Evolutionary conservation across 2,329 filamentous ascomycete species (phyloP).

Genomic region (Daldinia sp.): DNA sequence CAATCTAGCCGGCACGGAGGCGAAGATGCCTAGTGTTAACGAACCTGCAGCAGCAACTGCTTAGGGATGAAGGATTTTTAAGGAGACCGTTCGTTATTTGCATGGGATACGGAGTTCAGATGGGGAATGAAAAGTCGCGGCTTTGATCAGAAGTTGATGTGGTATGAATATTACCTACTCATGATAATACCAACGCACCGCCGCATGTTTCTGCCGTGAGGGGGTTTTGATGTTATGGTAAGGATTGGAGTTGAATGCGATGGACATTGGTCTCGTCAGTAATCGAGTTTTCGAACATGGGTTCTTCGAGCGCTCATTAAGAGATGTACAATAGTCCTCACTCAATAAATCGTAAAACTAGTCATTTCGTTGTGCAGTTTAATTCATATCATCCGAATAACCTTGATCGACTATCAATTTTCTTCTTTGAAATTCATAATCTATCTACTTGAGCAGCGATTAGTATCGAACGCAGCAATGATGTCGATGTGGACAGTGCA

Average conservation of each 20-base stretch:
- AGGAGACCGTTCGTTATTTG: constrained; percentile 4
- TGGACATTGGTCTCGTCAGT: constrained; percentile 25
- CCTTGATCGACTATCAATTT: too few relatives aligned
- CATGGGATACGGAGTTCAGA: constrained; percentile 32
- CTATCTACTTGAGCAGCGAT: neutral
- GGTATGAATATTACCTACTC: constrained; percentile 1
- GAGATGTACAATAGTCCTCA: constrained; percentile 27
- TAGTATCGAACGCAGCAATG: neutral
- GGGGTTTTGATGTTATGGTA: constrained; percentile 7
- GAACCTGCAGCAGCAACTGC: constrained; percentile 49
- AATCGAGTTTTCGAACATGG: constrained; percentile 14
- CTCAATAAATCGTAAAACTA: constrained; percentile 30
- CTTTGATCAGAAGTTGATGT: constrained; percentile 6
- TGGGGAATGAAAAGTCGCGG: constrained; percentile 23
- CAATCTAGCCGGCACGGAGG: constrained; percentile 80
- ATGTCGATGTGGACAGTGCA: neutral
- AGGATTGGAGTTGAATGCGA: constrained; percentile 21
- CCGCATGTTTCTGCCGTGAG: constrained; percentile 4
- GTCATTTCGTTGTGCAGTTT: neutral
- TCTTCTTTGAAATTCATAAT: neutral
- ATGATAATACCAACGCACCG: neutral
- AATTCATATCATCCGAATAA: too few relatives aligned
- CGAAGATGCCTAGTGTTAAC: constrained; percentile 71
- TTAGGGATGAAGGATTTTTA: constrained; percentile 10
- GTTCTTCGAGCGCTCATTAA: constrained; percentile 28